phyloP scores from a whole-genome alignment of 495 filamentous ascomycete species.

The Trichoderma asperelloides region DNA sequence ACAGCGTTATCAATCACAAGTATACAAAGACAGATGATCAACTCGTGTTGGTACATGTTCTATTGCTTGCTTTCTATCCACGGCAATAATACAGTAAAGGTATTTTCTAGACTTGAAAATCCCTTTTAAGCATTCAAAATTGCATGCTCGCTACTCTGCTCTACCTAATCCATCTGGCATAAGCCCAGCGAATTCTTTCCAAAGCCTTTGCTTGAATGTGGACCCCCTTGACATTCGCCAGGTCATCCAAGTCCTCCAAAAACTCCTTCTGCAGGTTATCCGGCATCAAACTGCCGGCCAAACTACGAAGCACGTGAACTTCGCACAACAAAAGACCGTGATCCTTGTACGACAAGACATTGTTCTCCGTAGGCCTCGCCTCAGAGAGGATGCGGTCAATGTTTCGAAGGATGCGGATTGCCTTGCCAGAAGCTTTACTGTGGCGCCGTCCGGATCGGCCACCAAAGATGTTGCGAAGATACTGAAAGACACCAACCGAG shows the following conservation, averaged over 20 bases:
- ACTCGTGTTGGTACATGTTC: too few relatives aligned
- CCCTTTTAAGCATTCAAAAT: neutral
- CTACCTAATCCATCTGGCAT: slow-evolving; percentile 58
- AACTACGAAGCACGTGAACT: slow-evolving; percentile 63
- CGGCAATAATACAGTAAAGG: too few relatives aligned
- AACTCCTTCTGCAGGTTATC: slow-evolving; percentile 70
- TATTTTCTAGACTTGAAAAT: neutral
- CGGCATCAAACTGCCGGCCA: slow-evolving; percentile 55
- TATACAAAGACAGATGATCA: neutral
- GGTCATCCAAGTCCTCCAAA: slow-evolving; percentile 71
- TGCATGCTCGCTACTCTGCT: neutral
- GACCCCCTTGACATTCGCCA: slow-evolving; percentile 71
- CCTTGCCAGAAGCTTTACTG: slow-evolving; percentile 51
- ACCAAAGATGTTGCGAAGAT: slow-evolving; percentile 57
- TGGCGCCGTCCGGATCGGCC: slow-evolving; percentile 54
- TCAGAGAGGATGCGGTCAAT: slow-evolving; percentile 73
- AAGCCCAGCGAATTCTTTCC: slow-evolving; percentile 78
- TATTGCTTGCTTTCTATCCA: too few relatives aligned
- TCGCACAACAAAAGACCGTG: slow-evolving; percentile 86
- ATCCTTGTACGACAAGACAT: slow-evolving; percentile 75
- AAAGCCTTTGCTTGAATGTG: slow-evolving; percentile 64
- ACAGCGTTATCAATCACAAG: neutral
- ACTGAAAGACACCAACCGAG: slow-evolving; percentile 63
- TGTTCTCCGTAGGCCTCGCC: slow-evolving; percentile 51
- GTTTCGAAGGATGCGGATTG: slow-evolving; percentile 67